phyloP scores from a whole-genome alignment of 306 rosid species.

The Lotus japonicus region DNA sequence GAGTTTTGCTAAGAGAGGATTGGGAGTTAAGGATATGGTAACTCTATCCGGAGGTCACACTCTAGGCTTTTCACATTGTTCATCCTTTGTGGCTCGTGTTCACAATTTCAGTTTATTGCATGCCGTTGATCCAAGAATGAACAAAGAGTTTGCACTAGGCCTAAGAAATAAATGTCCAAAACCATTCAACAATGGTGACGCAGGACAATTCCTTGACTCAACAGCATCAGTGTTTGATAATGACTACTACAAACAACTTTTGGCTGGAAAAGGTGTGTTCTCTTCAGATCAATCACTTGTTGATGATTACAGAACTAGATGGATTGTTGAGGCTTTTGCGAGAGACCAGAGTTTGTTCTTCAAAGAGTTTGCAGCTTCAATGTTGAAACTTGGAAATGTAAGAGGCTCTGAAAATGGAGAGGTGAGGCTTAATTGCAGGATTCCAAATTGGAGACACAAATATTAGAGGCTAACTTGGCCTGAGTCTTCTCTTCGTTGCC shows the following conservation, averaged over 20 bases:
- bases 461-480: neutral
- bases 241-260: conserved; percentile 45
- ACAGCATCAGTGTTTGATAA: conserved; percentile 72
- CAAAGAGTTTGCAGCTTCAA: conserved; percentile 55
- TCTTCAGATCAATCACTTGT: conserved; percentile 60
- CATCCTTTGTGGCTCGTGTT: conserved; percentile 51
- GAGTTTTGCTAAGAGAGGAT: conserved; percentile 61
- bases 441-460: conserved; percentile 26
- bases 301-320: conserved; percentile 49
- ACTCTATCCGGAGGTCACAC: conserved; percentile 82
- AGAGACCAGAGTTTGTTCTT: conserved; percentile 54
- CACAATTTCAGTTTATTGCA: conserved; percentile 43
- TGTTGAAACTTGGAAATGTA: conserved; percentile 65
- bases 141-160: conserved; percentile 39
- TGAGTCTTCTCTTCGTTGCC: conserved; percentile 3
- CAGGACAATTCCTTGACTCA: conserved; percentile 59
- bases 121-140: conserved; percentile 50
- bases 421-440: conserved; percentile 56
- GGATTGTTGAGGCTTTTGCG: conserved; percentile 67
- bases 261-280: conserved; percentile 53
- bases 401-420: conserved; percentile 46
- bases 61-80: conserved; percentile 72
- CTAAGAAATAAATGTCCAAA: conserved; percentile 50
- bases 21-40: conserved; percentile 56
- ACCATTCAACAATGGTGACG: conserved; percentile 37